These are phyloP conservation scores for Cucumis hystrix DNA, from an alignment of 306 rosid genomes.

Conservation along the genomic window DNA sequence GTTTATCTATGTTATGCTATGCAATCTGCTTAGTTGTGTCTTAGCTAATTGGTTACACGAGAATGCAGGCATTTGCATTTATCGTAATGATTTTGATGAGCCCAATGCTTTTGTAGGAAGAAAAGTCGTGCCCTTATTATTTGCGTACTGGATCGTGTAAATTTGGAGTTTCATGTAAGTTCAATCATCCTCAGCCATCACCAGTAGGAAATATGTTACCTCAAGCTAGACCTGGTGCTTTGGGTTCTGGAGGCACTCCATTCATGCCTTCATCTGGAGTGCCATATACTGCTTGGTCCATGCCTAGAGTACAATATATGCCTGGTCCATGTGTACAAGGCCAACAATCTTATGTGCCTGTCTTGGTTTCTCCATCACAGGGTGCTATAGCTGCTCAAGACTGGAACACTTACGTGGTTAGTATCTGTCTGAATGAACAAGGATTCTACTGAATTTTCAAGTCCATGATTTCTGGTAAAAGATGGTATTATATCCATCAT, in stretches of 20 bases:
- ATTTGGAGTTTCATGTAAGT: conserved; percentile 94
- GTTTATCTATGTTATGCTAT: neutral
- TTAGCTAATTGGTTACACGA: neutral
- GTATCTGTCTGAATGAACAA: conserved; percentile 13
- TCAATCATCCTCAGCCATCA: conserved; percentile 72
- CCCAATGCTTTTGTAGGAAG: conserved; percentile 44
- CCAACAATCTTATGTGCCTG: conserved; percentile 58
- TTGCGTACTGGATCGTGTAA: conserved; percentile 80
- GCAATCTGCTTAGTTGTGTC: neutral
- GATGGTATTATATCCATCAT: neutral
- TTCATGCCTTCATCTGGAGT: conserved; percentile 43
- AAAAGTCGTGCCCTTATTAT: conserved; percentile 74
- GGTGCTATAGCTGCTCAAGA: conserved; percentile 46
- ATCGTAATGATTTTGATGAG: neutral
- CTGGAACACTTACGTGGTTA: conserved; percentile 84
- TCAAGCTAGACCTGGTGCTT: conserved; percentile 32
- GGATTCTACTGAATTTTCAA: neutral
- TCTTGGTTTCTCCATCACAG: conserved; percentile 56
- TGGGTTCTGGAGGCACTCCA: conserved; percentile 32
- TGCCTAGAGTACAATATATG: conserved; percentile 55
- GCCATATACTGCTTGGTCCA: conserved; percentile 63
- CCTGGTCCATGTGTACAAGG: conserved; percentile 35
- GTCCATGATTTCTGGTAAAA: neutral
- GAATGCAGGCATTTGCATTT: neutral
- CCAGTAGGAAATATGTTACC: conserved; percentile 37